Base-by-base conservation (phyloP, 371 early-diverging fungal genomes). In the Syncephalastrum racemosum region DNA sequence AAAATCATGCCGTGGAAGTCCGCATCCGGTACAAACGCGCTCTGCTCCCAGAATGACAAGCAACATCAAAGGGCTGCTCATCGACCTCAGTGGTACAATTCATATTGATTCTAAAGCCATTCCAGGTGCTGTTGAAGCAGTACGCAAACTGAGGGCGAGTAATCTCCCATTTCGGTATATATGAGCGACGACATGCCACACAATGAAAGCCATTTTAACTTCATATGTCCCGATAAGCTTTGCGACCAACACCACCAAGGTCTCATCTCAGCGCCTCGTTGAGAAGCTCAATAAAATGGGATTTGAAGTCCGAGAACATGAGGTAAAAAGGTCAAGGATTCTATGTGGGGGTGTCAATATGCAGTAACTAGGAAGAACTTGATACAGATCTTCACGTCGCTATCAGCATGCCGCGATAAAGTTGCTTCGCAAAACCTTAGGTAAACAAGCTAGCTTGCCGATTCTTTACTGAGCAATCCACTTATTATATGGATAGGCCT, bases 241-340 rank as follows among this genome's bases (percentile, higher is more conserved):
- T 63, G 87, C 86, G 23, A 90, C 91, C 18, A 94, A 94, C 66
- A 92, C 92, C 4, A 92, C 94, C n/a, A 91, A 90, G 56, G 75
- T 84, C 41, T 87, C 87, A 23, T 75, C 80, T 19, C 67, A 66
- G 31, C 55, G 59, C 14, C 68, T 93, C 1, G 76, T 85, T 5
- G 50, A 61, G 15, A 81, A 82, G 51, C 71, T 93, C 19, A 60
- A 60, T 20, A 53, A 46, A 4, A 63, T 93, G 20, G 93, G 92
- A 0, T 88, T 94, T 54, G 68, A 80, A n/a, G 74, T 90, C 13
- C 56, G 81, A 45, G 74, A 71, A 10, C 59, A 79, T 15, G 91
- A 90, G 62, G 82, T 87, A 68, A 53, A n/a, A 18, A 39, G 53
- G 13, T 4, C 16, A 23, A 54, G 15, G 4, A 23, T 13, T 42